These are phyloP conservation scores for Trichoderma koningiopsis DNA, from an alignment of 2,329 filamentous ascomycete species.

Conservation along the genomic window DNA sequence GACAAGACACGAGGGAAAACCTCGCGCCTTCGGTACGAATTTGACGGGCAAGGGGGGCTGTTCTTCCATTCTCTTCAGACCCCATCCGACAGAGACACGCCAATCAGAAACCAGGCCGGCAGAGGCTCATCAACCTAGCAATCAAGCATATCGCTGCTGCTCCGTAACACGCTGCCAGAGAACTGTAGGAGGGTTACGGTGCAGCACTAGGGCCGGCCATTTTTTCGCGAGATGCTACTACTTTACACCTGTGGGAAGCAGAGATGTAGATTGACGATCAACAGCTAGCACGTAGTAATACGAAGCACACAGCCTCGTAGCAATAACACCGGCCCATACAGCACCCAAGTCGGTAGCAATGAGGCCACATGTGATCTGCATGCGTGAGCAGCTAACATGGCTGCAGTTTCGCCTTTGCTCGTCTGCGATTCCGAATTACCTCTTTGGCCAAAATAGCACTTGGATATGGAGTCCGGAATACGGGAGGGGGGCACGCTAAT, in stretches of 20 bases:
- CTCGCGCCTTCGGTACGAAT: constrained; percentile 8
- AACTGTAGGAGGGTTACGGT: constrained; percentile 11
- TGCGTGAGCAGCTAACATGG: neutral
- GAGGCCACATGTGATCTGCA: neutral
- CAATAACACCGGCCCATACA: neutral
- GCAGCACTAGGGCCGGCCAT: constrained; percentile 17
- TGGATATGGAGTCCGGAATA: neutral
- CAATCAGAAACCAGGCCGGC: constrained; percentile 4
- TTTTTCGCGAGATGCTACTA: neutral
- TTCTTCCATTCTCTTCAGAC: neutral
- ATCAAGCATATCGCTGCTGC: constrained; percentile 15
- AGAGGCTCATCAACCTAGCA: constrained; percentile 8
- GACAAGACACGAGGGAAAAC: neutral
- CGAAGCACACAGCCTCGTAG: neutral
- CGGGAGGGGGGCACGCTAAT: neutral
- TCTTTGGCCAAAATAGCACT: neutral
- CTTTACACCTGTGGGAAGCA: neutral
- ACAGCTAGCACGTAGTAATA: neutral
- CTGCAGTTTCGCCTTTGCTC: neutral
- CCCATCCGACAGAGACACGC: constrained; percentile 8
- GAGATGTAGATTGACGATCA: neutral
- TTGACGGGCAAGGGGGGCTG: neutral
- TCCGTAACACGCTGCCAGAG: neutral
- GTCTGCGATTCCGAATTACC: neutral
- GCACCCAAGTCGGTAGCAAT: neutral